Base-by-base conservation (phyloP, 352 stramenopile genomes). In the Globisporangium recalcitrans region DNA sequence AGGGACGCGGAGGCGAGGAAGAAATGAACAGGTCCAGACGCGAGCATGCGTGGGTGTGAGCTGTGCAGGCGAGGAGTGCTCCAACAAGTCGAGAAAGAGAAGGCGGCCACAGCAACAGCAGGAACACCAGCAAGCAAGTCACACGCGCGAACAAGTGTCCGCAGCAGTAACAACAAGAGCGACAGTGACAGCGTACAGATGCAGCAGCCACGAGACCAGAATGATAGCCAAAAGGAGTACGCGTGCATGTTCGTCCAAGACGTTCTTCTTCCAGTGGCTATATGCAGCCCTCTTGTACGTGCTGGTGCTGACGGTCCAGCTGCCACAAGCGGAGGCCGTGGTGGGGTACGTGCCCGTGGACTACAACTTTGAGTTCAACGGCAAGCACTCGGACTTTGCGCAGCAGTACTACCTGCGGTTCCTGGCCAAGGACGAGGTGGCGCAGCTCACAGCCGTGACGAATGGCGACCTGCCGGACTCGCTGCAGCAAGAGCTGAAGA, bases 401-500 rank as follows among this genome's bases (percentile, higher is more conserved):
- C 79, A 89, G 69, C 82, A 89, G 57, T 89, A 67, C 56, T 91
- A 88, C 60, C 22, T 63, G n/a, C 74, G 81, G 24, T 78, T 69
- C 59, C 63, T 69, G 14, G 69, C 65, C n/a, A 67, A 74, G 51
- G 72, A 74, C 32, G 47, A 68, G 2, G 67, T 70, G 11, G 49
- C 56, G 26, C 73, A 74, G 52, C 63, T 87, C 44, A 54, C 44
- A 8, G 57, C 64, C 48, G 53, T 84, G 29, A 56, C 44, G 13
- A 55, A 40, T 9, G 47, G 31, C 3, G 54, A 60, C 5, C 60
- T 90, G 13, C 77, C 78, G 0, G 48, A 42, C 21, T 61, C 67
- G 6, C 46, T 90, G 9, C 54, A 64, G 11, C 44, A 66, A 9
- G 44, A 71, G 52, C 68, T 90, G 10, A 63, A 58, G 54, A 49